These are phyloP conservation scores for Mucor lusitanicus DNA, from an alignment of 371 early-diverging fungal species.

Conservation along the genomic window DNA sequence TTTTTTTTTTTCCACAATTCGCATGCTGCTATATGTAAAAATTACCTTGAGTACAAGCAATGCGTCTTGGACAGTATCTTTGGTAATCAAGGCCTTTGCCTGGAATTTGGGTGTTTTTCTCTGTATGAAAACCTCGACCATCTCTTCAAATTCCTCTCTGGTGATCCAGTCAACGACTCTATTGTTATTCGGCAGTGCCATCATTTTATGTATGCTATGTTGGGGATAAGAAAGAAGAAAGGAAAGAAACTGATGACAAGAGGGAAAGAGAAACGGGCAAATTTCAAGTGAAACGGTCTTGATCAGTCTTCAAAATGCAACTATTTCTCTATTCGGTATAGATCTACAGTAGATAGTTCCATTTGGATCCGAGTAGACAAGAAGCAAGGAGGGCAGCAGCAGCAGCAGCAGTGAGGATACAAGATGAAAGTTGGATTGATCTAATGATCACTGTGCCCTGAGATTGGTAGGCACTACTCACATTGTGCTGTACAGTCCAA, in stretches of 20 bases:
- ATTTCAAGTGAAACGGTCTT: neutral
- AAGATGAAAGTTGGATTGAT: neutral
- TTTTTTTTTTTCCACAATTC: neutral
- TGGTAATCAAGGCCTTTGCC: neutral
- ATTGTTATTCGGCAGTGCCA: neutral
- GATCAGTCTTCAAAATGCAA: neutral
- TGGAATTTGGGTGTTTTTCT: conserved; percentile 1
- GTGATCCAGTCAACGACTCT: neutral
- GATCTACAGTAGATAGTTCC: neutral
- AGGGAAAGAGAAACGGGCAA: neutral
- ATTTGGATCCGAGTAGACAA: neutral
- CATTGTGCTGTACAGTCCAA: neutral
- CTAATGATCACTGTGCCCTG: neutral
- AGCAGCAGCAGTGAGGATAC: neutral
- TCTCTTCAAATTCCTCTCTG: conserved; percentile 1
- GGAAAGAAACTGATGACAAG: neutral
- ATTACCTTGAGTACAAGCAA: neutral
- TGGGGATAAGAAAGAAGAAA: neutral
- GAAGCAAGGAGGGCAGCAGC: neutral
- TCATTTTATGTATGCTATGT: neutral
- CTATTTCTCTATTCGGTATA: conserved; percentile 1
- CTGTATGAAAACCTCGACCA: neutral
- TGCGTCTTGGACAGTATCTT: neutral
- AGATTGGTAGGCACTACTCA: neutral
- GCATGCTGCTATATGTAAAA: neutral